Evolutionary conservation across 495 filamentous ascomycete genomes (phyloP), one percentile per base, ranked within the genome.

Genomic region (Stereocaulon alpinum): DNA sequence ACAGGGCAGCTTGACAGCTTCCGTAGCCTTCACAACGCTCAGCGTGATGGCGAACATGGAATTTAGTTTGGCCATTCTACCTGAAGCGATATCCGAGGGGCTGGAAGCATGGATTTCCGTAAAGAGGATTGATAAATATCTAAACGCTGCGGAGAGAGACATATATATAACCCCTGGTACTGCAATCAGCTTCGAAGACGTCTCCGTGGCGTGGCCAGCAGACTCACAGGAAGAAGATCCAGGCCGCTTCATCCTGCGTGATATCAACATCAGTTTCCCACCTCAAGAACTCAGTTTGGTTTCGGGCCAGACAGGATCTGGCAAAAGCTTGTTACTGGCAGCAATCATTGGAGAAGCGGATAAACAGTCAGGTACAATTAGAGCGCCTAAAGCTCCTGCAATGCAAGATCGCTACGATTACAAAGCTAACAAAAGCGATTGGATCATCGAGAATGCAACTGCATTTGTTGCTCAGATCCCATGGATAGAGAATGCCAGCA

Each of bases 401-500:
- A 45, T 64, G 6, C 56, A 64, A 0, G 73, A 78, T 27, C 72
- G 78, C 11, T 73, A 72, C 18, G 73, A 78, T 48, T 72, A 82
- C 54, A 78, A 70, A 62, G 86, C 84, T 0, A 84, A 79, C 32
- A 77, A 69, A 48, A 78, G 74, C 44, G 82, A 89, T 55, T 91
- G 87, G 87, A 82, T 87, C 53, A 76, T 89, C 22, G 80, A 84
- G 17, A 75, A 76, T 1, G 75, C 81, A 1, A 80, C 89, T 49
- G 87, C 87, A 0, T 93, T 84, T 67, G 87, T 93, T 30, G 82
- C 86, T 6, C 88, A 93, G 68, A 88, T 85, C 18, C 88, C 88
- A 0, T 93, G 88, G 88, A 89, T 93, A 59, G 88, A 91, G 62
- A 91, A 91, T 63, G 86, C 86, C 0, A 86, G 78, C 7, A 83